Evolutionary conservation across 768 basidiomycete genomes (phyloP), one percentile per base, ranked within the genome.

Genomic region (Aureoboletus auriporus): DNA sequence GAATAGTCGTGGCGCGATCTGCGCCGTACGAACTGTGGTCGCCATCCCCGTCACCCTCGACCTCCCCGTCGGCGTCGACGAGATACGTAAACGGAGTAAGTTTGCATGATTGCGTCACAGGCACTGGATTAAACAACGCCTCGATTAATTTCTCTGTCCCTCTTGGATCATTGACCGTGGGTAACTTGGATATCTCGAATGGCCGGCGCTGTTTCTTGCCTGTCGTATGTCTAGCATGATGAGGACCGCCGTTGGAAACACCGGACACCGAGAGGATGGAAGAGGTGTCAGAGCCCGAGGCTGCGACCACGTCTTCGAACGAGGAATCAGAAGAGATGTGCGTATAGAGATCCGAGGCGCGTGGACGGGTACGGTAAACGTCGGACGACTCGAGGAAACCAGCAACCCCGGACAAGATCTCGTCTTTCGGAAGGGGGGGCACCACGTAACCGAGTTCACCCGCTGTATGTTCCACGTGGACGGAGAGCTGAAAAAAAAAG

Each of bases 71-170:
- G 12, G 50, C 52, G 42, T 67, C 70, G 37, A 60, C 55, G 35
- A 69, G 68, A 46, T 69, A 71, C 7, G 71, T 73, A 52, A 73
- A 71, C 5, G 70, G 71, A 5, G 58, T 65, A 16, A 66, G 51
- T 35, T 49, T 50, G 30, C 23, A 42, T 1, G 47, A 51, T 5
- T 55, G 54, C 2, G 68, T 69, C 8, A 77, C 77, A 2, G 72
- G 75, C 2, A 74, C 73, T 2, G 89, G 88, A 56, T 91, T 91
- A 62, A 91, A 91, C 23, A 91, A 63, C 6, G 85, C 81, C 47
- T 91, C 89, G 59, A 90, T 89, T 36, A 91, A 73, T 33, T 73
- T 72, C 61, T 87, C 86, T 0, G 87, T 89, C 12, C 80, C 79
- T 43, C 77, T 77, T 2, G 82, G 75, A 1, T 84, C 82, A 52